Conservation (phyloP, 192 early-diverging fungal genomes). For the Entophlyctis luteolus region DNA sequence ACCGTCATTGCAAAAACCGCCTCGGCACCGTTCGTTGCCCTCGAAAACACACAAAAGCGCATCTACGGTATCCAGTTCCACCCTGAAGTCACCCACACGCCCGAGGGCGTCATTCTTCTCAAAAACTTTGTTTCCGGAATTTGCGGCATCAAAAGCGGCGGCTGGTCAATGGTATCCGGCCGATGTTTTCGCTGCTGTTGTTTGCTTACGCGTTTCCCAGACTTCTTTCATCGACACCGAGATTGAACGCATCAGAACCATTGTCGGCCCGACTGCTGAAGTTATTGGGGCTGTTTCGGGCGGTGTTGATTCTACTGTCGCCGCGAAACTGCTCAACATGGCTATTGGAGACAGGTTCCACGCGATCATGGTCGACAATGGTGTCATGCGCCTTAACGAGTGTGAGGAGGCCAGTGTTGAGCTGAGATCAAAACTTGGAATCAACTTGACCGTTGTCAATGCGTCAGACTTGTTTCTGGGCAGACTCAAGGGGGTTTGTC, state of each 20-base stretch:
- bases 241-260: constrained; percentile 82
- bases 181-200: background rate
- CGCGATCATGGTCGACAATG: constrained; percentile 95
- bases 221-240: constrained; percentile 94
- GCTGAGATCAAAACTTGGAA: constrained; percentile 83
- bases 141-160: constrained; percentile 67
- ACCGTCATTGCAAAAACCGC: constrained; percentile 76
- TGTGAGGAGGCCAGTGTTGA: constrained; percentile 79
- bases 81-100: constrained; percentile 98
- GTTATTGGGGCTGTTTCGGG: constrained; percentile 97
- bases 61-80: constrained; percentile 99
- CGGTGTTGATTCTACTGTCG: constrained; percentile 95
- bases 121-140: constrained; percentile 92
- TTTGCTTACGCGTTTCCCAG: constrained; percentile 11
- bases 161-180: constrained; percentile 85
- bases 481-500: constrained; percentile 70
- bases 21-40: constrained; percentile 86
- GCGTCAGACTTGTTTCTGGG: constrained; percentile 61
- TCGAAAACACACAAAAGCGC: constrained; percentile 72
- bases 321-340: constrained; percentile 91
- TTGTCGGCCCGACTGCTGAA: constrained; percentile 86
- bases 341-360: constrained; percentile 99
- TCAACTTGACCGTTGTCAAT: constrained; percentile 92
- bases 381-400: constrained; percentile 98
- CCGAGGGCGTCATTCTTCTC: constrained; percentile 73